These are phyloP conservation scores for Themeda triandra DNA, from an alignment of 176 grass and related monocot species.

Conservation along the genomic window DNA sequence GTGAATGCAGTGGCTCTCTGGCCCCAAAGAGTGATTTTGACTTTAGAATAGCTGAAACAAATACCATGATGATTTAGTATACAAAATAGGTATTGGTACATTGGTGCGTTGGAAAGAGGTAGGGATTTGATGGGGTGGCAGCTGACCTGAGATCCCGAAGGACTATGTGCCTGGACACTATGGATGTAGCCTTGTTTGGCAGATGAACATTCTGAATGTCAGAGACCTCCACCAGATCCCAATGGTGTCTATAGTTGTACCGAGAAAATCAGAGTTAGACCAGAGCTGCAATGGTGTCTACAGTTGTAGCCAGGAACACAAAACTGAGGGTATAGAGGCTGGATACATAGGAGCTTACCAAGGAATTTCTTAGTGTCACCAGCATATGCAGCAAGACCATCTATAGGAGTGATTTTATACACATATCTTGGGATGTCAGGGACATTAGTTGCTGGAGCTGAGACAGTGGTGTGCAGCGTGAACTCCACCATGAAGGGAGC, in stretches of 20 bases:
- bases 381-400: rapidly evolving
- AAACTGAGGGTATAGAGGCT: too few species aligned
- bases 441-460: neutral
- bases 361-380: neutral
- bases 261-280: too few species aligned
- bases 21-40: neutral
- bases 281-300: too few species aligned
- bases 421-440: neutral
- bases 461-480: neutral
- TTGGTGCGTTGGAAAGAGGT: too few species aligned
- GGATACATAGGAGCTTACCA: neutral
- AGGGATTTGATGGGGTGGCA: too few species aligned
- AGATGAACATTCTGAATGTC: rapidly evolving
- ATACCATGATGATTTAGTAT: too few species aligned
- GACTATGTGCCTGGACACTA: neutral
- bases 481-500: neutral
- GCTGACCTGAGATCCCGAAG: neutral
- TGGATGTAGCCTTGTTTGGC: neutral
- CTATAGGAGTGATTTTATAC: neutral
- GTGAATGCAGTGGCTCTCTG: neutral
- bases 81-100: too few species aligned
- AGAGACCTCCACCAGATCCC: neutral
- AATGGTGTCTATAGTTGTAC: too few species aligned
- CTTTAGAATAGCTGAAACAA: neutral
- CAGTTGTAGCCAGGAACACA: too few species aligned